Percentiles rank a stretch among this genome's conserved stretches.
Evolutionary conservation across 352 stramenopile genomes (phyloP).

Genomic region (Phytophthora megakarya): DNA sequence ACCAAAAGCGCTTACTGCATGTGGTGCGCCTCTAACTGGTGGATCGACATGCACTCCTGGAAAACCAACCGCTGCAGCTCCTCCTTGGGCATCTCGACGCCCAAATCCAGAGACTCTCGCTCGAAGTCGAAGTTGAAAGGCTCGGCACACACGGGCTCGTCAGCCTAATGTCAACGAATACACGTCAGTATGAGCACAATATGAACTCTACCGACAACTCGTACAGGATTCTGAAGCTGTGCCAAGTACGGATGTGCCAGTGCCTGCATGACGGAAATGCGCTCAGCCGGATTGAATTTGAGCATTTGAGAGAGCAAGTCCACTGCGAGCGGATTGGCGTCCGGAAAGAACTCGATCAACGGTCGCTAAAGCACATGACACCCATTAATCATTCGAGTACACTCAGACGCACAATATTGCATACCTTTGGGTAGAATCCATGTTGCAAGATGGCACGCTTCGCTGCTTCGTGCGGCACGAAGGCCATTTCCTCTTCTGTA

Average conservation of each 20-base stretch:
- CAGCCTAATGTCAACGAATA: conserved; percentile 44
- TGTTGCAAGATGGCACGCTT: conserved; percentile 86
- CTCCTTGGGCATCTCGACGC: conserved; percentile 86
- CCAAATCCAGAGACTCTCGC: conserved; percentile 77
- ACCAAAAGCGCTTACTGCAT: conserved; percentile 47
- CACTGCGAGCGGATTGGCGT: conserved; percentile 78
- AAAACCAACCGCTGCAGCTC: conserved; percentile 85
- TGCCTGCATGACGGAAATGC: conserved; percentile 92
- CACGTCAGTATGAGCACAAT: neutral
- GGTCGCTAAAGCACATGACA: conserved; percentile 43
- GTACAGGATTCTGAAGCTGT: conserved; percentile 91
- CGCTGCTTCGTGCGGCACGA: conserved; percentile 94
- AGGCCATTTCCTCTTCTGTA: conserved; percentile 94
- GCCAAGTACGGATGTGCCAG: conserved; percentile 90
- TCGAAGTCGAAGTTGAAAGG: conserved; percentile 90
- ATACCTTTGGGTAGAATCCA: conserved; percentile 83
- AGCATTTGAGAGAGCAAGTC: conserved; percentile 93
- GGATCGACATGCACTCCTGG: conserved; percentile 76
- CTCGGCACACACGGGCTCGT: conserved; percentile 85
- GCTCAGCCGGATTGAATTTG: conserved; percentile 93
- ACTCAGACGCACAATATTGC: neutral
- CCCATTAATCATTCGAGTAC: conserved; percentile 1
- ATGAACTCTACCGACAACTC: conserved; percentile 3
- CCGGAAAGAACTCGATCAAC: conserved; percentile 85
- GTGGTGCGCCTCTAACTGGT: conserved; percentile 69